Conservation (phyloP, 768 basidiomycete species). For the Termitomyces titanicus region DNA sequence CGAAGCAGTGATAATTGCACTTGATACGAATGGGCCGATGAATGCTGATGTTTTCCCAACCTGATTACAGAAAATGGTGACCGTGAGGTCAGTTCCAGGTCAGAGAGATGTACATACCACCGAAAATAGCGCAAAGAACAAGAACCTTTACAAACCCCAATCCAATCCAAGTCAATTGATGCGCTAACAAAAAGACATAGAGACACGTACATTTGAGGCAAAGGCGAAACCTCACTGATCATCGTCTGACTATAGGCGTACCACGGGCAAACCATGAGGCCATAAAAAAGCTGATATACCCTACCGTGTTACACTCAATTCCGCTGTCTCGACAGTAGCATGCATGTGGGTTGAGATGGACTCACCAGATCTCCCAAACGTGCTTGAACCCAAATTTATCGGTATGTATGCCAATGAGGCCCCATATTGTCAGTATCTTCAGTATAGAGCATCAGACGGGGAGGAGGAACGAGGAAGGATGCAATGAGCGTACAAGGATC, state of each 20-base stretch:
- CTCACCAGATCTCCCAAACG: constrained; percentile 75
- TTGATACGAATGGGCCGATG: constrained; percentile 72
- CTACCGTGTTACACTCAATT: constrained; percentile 26
- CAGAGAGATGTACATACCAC: constrained; percentile 37
- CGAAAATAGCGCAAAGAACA: constrained; percentile 74
- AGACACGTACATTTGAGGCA: constrained; percentile 58
- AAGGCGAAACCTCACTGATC: constrained; percentile 75
- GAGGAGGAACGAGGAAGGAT: background rate
- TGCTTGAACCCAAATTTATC: constrained; percentile 78
- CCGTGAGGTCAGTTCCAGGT: background rate
- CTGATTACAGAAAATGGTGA: constrained; percentile 16
- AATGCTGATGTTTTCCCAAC: constrained; percentile 75
- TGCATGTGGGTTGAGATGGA: background rate
- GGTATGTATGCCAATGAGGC: constrained; percentile 73
- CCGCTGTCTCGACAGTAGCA: background rate
- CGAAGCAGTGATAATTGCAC: constrained; percentile 68
- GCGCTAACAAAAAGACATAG: background rate
- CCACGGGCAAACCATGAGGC: constrained; percentile 75
- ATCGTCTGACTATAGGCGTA: constrained; percentile 81
- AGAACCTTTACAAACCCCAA: constrained; percentile 36
- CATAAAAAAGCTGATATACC: constrained; percentile 69
- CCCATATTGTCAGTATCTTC: constrained; percentile 68
- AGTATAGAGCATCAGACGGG: background rate
- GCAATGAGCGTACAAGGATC: constrained; percentile 48
- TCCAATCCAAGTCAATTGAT: background rate